A percentile compares a stretch with the other conserved stretches of the same genome.
Evolutionary conservation across 1,284 basidiomycete genomes (phyloP).

Genomic region (Albatrellus sp.): DNA sequence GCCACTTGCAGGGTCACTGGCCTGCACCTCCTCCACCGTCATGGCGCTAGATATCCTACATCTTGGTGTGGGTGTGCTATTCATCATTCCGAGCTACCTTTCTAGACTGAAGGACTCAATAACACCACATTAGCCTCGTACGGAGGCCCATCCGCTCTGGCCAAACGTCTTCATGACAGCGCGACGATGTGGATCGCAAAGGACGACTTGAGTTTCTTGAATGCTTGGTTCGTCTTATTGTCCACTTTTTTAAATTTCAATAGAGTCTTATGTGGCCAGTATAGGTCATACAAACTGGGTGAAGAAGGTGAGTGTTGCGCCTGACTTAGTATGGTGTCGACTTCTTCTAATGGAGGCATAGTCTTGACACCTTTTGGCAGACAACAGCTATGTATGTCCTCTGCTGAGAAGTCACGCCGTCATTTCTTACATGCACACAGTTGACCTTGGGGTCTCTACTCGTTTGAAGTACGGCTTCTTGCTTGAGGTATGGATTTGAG

Average conservation of each 20-base stretch:
- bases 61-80: conserved; percentile 38
- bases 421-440: conserved; percentile 20
- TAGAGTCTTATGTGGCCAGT: conserved; percentile 5
- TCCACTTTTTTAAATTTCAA: background rate
- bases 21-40: conserved; percentile 67
- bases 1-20: conserved; percentile 59
- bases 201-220: conserved; percentile 61
- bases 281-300: conserved; percentile 70
- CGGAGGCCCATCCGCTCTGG: conserved; percentile 56
- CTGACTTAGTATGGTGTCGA: no score
- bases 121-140: conserved; percentile 31
- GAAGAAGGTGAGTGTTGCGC: conserved; percentile 44
- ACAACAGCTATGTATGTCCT: conserved; percentile 57
- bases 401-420: background rate
- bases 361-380: conserved; percentile 75
- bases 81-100: conserved; percentile 6
- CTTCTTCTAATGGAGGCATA: conserved; percentile 13
- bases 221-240: conserved; percentile 43
- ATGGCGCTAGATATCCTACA: conserved; percentile 74
- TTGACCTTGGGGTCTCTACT: conserved; percentile 59
- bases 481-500: conserved; percentile 34
- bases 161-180: conserved; percentile 39
- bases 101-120: conserved; percentile 9
- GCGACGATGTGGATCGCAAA: conserved; percentile 47
- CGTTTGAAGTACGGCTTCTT: conserved; percentile 74